Base-by-base conservation (phyloP, 345 rosid species). In the Cardamine chenopodiifolia region DNA sequence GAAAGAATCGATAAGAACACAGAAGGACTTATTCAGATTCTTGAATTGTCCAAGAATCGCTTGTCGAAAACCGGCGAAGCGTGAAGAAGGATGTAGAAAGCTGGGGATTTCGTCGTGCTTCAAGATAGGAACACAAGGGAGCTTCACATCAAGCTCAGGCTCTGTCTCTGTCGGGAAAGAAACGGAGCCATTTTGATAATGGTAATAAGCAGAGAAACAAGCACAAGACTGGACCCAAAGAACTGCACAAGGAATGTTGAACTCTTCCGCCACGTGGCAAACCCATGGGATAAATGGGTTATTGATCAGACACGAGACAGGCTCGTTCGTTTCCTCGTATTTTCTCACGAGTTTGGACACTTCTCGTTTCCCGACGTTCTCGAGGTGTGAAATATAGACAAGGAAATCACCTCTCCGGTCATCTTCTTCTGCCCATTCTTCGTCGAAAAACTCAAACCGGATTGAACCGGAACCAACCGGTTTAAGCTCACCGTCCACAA, bases 161-260 rank as follows among this genome's bases (percentile, higher is more conserved):
- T 83, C 81, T 22, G 77, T 61, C 64, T 86, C 82, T 0, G 25
- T 80, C 0, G 97, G 98, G 61, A 93, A 93, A 7, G 80, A 79
- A n/a, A 73, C 81, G 18, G 78, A 78, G 10, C 81, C 73, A 5
- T 75, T 84, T 57, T 65, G 65, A 71, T 76, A 93, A 77, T 90
- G 84, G 34, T 89, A 93, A 74, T 90, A 93, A 25, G 88, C 79
- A 0, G 90, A 71, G 35, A 90, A 89, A 78, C 86, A 86, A 5
- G 87, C 95, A 19, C 90, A 89, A 3, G 98, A 90, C 63, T 93
- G 93, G 6, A 93, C 89, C 98, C 97, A 93, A 1, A 93, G 91
- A 80, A 90, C 73, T 0, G 97, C 97, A 12, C 83, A 90, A 39
- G 96, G 93, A 26, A 93, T 66, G 55, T 85, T 86, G 0, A 90